Evolutionary conservation across 345 rosid species (phyloP).

Genomic region (Reutealis trisperma): DNA sequence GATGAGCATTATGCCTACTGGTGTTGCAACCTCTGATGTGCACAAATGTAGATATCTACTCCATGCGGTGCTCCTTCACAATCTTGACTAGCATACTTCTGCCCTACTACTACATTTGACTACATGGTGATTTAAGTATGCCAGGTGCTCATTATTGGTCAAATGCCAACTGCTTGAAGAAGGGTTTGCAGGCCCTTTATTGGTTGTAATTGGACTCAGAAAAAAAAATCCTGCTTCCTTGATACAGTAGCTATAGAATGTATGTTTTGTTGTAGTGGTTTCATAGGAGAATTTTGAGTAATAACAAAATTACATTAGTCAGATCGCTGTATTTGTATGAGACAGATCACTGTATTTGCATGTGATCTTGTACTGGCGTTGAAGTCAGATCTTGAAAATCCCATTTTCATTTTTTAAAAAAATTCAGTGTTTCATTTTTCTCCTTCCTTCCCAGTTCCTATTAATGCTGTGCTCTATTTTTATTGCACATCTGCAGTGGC

Average conservation of each 20-base stretch:
- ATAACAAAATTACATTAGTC: background rate
- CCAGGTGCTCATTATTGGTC: background rate
- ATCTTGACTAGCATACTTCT: background rate
- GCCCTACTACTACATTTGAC: slow-evolving; percentile 12
- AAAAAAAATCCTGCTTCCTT: background rate
- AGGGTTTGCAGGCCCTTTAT: slow-evolving; percentile 1
- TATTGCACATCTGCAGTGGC: background rate
- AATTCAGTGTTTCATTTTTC: background rate
- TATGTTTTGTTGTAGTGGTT: background rate
- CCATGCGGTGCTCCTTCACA: background rate
- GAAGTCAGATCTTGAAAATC: slow-evolving; percentile 1
- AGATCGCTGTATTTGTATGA: background rate
- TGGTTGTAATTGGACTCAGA: background rate
- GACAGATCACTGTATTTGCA: background rate
- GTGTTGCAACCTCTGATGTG: slow-evolving; percentile 58
- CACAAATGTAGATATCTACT: background rate
- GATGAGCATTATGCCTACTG: slow-evolving; percentile 90
- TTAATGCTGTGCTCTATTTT: too few relatives aligned
- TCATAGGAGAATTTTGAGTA: background rate
- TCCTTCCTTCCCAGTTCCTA: background rate
- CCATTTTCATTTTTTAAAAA: background rate
- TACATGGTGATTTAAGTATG: background rate
- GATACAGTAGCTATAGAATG: background rate
- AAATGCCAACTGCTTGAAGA: background rate
- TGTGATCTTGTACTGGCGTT: background rate